These are phyloP conservation scores for Xylaria flabelliformis DNA, from an alignment of 495 filamentous ascomycete genomes.

Conservation along the genomic window DNA sequence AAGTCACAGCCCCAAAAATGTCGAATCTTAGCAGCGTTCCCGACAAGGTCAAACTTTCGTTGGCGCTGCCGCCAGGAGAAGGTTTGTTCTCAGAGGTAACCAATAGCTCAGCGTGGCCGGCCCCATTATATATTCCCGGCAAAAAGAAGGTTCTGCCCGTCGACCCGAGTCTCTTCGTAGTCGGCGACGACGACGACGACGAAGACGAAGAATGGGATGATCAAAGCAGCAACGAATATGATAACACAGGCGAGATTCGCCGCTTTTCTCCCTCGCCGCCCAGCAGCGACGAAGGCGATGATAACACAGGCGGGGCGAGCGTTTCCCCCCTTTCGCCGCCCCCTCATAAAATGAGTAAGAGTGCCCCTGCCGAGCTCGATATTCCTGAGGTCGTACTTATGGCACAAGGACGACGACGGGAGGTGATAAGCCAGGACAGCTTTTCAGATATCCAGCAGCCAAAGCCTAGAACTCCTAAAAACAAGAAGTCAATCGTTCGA, in stretches of 20 bases:
- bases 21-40: not conserved
- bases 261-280: not conserved
- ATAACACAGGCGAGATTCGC: not conserved
- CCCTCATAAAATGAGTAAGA: not conserved
- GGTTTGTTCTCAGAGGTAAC: not conserved
- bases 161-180: not conserved
- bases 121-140: not conserved
- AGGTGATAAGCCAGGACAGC: no score
- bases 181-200: not conserved
- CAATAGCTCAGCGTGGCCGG: not conserved
- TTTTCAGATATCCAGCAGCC: constrained; percentile 22
- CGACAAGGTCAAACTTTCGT: not conserved
- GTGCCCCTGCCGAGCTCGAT: not conserved
- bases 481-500: not conserved
- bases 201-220: not conserved
- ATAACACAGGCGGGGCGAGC: no score
- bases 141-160: not conserved
- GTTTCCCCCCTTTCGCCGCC: not conserved
- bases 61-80: not conserved
- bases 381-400: constrained; percentile 17
- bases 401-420: not conserved
- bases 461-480: not conserved
- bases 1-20: not conserved
- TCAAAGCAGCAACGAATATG: not conserved
- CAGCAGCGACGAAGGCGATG: no score